phyloP scores from a whole-genome alignment of 352 stramenopile genomes.

The Globisporangium paddicum region DNA sequence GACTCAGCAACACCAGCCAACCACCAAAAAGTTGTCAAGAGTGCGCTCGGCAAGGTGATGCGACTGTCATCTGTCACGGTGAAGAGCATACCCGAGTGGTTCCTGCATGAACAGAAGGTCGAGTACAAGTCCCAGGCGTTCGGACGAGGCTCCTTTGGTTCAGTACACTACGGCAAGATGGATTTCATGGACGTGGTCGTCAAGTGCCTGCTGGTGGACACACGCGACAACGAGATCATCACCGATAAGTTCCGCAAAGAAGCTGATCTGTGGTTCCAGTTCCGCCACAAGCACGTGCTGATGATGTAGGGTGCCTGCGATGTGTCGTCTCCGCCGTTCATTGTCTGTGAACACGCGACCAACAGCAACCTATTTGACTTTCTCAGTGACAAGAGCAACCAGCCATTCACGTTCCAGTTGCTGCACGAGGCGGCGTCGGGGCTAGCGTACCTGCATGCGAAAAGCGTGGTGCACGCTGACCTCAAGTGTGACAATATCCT shows the following conservation, averaged over 20 bases:
- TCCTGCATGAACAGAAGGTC: neutral
- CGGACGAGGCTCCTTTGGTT: neutral
- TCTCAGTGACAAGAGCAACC: neutral
- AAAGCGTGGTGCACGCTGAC: slow-evolving; percentile 11
- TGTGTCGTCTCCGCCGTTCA: slow-evolving; percentile 4
- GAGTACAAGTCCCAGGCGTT: neutral
- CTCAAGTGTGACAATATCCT: slow-evolving; percentile 22
- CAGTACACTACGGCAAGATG: neutral
- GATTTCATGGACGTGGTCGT: neutral
- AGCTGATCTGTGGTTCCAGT: slow-evolving; percentile 7
- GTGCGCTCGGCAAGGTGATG: slow-evolving; percentile 3
- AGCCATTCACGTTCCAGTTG: neutral
- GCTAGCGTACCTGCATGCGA: neutral
- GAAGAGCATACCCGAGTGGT: neutral
- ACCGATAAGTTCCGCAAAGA: neutral
- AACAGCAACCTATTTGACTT: slow-evolving; percentile 4
- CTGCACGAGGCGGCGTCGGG: neutral
- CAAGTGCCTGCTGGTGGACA: slow-evolving; percentile 2
- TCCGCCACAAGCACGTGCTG: slow-evolving; percentile 14
- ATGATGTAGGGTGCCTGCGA: slow-evolving; percentile 14
- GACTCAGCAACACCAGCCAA: neutral
- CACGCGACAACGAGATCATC: neutral
- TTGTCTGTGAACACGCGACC: slow-evolving; percentile 2
- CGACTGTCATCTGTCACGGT: neutral
- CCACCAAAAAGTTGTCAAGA: neutral